These are phyloP conservation scores for Hymenoscyphus fraxineus DNA, from an alignment of 2,329 filamentous ascomycete species.

Conservation along the genomic window DNA sequence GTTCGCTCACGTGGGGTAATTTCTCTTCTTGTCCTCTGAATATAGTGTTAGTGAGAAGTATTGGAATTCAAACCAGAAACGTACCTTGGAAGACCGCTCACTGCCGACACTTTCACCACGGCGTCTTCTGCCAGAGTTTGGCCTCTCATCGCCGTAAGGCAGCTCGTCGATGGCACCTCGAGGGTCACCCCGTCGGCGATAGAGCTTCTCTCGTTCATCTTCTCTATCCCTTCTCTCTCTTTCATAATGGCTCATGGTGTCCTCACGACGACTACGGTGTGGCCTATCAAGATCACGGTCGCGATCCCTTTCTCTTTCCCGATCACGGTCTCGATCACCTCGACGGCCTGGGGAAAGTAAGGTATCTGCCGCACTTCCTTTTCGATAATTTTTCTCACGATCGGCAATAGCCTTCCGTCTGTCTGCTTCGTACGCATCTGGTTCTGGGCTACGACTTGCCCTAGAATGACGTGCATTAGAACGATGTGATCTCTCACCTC, in stretches of 20 bases:
- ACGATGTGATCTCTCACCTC: slow-evolving; percentile 64
- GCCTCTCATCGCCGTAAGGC: slow-evolving; percentile 77
- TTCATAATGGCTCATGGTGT: slow-evolving; percentile 67
- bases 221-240: slow-evolving; percentile 84
- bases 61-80: slow-evolving; percentile 10
- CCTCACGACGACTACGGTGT: slow-evolving; percentile 54
- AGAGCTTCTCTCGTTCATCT: slow-evolving; percentile 82
- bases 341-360: slow-evolving; percentile 44
- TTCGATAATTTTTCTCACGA: slow-evolving; percentile 89
- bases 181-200: slow-evolving; percentile 75
- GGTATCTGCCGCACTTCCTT: slow-evolving; percentile 66
- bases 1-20: slow-evolving; percentile 57
- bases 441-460: slow-evolving; percentile 83
- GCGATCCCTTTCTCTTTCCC: slow-evolving; percentile 36
- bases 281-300: slow-evolving; percentile 38
- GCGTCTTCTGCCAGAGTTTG: slow-evolving; percentile 65
- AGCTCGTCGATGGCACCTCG: slow-evolving; percentile 80
- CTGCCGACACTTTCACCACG: slow-evolving; percentile 61
- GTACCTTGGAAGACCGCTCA: slow-evolving; percentile 61
- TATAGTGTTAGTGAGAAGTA: slow-evolving; percentile 14
- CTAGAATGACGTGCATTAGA: slow-evolving; percentile 53
- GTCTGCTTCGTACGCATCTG: slow-evolving; percentile 92
- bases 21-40: slow-evolving; percentile 56
- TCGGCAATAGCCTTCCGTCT: slow-evolving; percentile 90
- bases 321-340: slow-evolving; percentile 32